A percentile compares a stretch with the other conserved stretches of the same genome.
These are phyloP conservation scores for Rosa multiflora DNA, from an alignment of 306 rosid genomes.

Conservation along the genomic window DNA sequence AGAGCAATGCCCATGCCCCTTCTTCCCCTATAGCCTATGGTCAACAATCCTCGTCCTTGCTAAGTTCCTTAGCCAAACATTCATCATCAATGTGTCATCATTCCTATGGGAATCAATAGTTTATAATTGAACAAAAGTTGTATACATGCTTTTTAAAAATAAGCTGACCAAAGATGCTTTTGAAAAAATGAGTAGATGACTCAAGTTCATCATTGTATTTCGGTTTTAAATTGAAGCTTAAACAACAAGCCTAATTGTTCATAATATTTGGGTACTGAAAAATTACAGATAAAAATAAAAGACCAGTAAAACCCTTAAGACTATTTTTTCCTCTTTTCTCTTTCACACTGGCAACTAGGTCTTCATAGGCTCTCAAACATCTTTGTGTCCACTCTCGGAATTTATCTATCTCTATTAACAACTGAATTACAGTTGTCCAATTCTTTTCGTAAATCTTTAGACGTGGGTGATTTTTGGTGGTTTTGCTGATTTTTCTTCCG, in stretches of 20 bases:
- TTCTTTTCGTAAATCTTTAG: no score
- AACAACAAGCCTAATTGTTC: background rate
- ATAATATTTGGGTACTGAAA: no score
- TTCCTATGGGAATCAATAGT: background rate
- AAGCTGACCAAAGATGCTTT: background rate
- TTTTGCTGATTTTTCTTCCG: no score
- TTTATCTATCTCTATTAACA: no score
- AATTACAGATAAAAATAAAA: no score
- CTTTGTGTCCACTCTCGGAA: background rate
- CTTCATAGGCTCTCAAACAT: background rate
- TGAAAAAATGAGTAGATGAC: background rate
- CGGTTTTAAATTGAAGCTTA: background rate
- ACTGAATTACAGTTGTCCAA: no score
- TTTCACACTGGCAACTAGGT: background rate
- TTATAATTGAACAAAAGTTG: background rate
- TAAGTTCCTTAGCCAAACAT: slow-evolving; percentile 19
- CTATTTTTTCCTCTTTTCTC: background rate
- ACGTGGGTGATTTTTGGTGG: no score
- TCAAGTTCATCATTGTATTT: background rate
- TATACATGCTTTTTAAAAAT: background rate
- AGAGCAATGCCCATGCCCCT: slow-evolving; percentile 1
- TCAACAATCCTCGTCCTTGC: slow-evolving; percentile 38
- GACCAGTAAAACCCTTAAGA: background rate
- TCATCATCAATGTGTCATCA: background rate
- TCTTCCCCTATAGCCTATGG: slow-evolving; percentile 26